Base-by-base conservation (phyloP, 106 monocot genomes). In the Apostasia shenzhenica region DNA sequence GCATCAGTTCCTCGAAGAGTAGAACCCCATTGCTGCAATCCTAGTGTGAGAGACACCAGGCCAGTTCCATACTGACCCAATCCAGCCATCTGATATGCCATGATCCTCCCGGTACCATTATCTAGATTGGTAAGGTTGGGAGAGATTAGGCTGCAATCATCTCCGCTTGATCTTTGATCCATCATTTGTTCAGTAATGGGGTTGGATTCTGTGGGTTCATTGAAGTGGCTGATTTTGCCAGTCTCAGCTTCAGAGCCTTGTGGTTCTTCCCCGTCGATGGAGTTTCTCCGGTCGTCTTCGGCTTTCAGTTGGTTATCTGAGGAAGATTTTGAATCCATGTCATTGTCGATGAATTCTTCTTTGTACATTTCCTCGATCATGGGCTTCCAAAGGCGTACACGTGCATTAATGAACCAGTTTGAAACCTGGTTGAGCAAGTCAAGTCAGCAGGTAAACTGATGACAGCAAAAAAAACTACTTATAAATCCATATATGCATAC, bases 371-470 rank as follows among this genome's bases (percentile, higher is more conserved):
- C 71, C 26, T 71, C 71, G 39, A 71, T 57, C 71, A 71, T 71
- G 2, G 71, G 71, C 61, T 71, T 71, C 71, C 71, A 71, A 42
- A 71, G 71, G 41, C 71, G 71, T 61, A 71, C 71, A 6, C 71
- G 71, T 0, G 71, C 71, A 61, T 71, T 71, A 61, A 71, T 71
- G 61, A 71, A 71, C 71, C 71, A 71, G 39, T 71, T 71, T 46
- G 71, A 38, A 3, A 71, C 71, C 70, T 70, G 70, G 5, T 26
- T 65, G 48, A 65, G 26, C 65, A 65, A 26, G 43, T 45, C 6
- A 13, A 6, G 26, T 4, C 48, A 14, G 11, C 8, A 26, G 26
- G 26, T 26, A 26, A 26, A 26, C 26, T 26, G 26, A 26, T 26
- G 26, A 26, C 26, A 26, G 26, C 26, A 26, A 26, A 26, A 26